Evolutionary conservation across 345 rosid genomes (phyloP).

Genomic region (Populus deltoides): DNA sequence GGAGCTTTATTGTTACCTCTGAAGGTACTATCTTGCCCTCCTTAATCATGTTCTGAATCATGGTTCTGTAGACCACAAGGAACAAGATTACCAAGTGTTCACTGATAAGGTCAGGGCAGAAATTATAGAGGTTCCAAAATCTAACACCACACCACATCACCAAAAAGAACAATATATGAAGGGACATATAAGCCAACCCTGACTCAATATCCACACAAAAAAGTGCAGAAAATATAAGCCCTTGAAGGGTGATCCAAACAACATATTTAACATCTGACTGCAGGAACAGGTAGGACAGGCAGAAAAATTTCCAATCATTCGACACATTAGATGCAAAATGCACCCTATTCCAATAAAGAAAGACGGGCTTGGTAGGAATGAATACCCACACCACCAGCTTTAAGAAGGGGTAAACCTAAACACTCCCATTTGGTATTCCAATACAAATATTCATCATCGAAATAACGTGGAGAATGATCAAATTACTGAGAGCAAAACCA

Average conservation of each 20-base stretch:
- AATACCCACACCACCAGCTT: neutral
- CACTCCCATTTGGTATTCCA: neutral
- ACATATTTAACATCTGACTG: neutral
- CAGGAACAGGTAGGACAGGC: conserved; percentile 1
- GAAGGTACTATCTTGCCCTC: conserved; percentile 57
- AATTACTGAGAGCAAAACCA: neutral
- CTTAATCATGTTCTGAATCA: conserved; percentile 59
- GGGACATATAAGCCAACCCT: neutral
- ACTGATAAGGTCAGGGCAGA: neutral
- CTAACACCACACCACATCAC: neutral
- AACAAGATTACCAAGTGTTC: neutral
- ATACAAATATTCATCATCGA: neutral
- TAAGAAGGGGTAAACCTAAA: neutral
- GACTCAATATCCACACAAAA: neutral
- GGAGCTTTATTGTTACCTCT: conserved; percentile 33
- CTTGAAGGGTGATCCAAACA: neutral
- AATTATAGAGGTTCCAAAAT: neutral
- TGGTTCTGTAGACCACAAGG: conserved; percentile 32
- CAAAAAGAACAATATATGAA: neutral
- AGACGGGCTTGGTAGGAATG: neutral
- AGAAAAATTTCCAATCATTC: neutral
- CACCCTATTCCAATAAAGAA: neutral
- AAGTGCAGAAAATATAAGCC: neutral
- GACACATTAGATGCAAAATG: neutral
- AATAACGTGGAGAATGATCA: neutral